Base-by-base conservation (phyloP, 2,329 filamentous ascomycete genomes). In the Stagonosporopsis chrysanthemi region DNA sequence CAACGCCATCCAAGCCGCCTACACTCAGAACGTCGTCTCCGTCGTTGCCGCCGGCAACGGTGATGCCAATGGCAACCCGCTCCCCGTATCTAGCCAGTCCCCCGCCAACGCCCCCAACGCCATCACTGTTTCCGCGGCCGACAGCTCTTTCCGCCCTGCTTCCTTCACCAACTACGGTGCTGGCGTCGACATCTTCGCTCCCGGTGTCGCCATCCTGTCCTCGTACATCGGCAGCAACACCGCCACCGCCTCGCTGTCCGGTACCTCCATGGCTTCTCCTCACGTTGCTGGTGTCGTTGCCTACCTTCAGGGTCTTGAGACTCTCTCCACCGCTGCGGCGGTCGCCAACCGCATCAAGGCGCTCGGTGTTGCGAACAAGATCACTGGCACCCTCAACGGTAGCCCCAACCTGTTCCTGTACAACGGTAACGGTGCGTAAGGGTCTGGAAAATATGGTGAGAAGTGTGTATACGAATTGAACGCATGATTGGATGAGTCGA, bases 211-310 rank as follows among this genome's bases (percentile, higher is more conserved):
- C n/a, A 63, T 77, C 31, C 71, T 77, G 1, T 82, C 78, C 62
- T 76, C 83, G 24, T 85, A 62, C 60, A 62, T 58, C 23, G 60
- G 78, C 24, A 66, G 71, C 44, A 75, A 73, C 55, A 55, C 54
- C 12, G 60, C 56, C 11, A 62, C 65, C 76, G 76, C 75, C 55
- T 79, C 69, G 46, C 79, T 73, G 47, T 81, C 78, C n/a, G 86
- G 85, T 28, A 88, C 86, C 14, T 85, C 81, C 50, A 87, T 88
- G 85, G 87, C 88, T 36, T 82, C 82, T 15, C 88, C 88, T 6
- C 88, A 90, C 71, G 80, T 90, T 50, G 83, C 84, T 40, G 88
- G 88, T 58, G 80, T 90, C 8, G 86, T 84, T 17, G 86, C 86
- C 39, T 90, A 90, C 75, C 78, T 90, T 41, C 86, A 89, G 79